phyloP scores from a whole-genome alignment of 208 protist genomes.

The Endotrypanum monterogeii region DNA sequence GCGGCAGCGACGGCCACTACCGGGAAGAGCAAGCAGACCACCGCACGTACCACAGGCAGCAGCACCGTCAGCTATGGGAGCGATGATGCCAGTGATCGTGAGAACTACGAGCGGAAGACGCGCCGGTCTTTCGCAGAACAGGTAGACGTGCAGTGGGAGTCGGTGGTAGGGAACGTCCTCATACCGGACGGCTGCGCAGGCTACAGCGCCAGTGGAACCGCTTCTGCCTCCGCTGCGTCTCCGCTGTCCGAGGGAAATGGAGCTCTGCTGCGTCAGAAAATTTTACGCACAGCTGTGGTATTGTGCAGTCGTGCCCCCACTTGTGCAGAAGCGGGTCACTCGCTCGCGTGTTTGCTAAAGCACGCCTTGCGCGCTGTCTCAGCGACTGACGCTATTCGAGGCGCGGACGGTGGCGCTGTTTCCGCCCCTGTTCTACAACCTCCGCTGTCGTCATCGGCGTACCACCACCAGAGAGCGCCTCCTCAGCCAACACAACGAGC shows the following conservation, averaged over 20 bases:
- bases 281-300: slow-evolving; percentile 29
- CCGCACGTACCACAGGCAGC: background rate
- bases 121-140: slow-evolving; percentile 15
- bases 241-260: background rate
- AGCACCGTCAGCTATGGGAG: background rate
- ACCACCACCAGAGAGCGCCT: background rate
- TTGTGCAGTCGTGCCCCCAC: slow-evolving; percentile 19
- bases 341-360: slow-evolving; percentile 33
- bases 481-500: background rate
- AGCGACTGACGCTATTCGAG: slow-evolving; percentile 22
- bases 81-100: slow-evolving; percentile 14
- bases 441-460: background rate
- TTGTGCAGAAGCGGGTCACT: slow-evolving; percentile 25
- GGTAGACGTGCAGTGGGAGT: slow-evolving; percentile 31
- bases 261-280: slow-evolving; percentile 15
- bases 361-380: slow-evolving; percentile 25
- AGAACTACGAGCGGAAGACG: slow-evolving; percentile 30
- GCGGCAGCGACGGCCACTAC: background rate
- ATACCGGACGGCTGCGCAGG: slow-evolving; percentile 1
- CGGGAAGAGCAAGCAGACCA: background rate
- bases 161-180: slow-evolving; percentile 21
- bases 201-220: slow-evolving; percentile 1
- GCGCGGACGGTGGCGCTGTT: background rate
- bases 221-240: background rate
- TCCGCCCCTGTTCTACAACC: background rate